Base-by-base conservation (phyloP, 768 basidiomycete species). In the Amanita pallidorosea region DNA sequence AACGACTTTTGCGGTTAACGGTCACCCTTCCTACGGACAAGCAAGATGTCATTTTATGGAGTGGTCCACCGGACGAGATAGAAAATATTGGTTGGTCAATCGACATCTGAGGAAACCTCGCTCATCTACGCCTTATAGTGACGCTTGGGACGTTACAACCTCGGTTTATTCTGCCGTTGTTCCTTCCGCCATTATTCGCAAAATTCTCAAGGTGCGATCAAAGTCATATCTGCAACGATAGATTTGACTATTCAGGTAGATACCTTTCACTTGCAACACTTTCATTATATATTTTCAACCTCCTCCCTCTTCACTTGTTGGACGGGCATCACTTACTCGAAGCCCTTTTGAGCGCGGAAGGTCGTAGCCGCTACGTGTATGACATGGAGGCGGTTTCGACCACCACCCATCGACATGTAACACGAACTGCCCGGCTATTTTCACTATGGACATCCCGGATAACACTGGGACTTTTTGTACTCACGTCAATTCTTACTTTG, bases 281-380 rank as follows among this genome's bases (percentile, higher is more conserved):
- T 29, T 91, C 88, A 2, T 69, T 94, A 1, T 91, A 78, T 62
- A 65, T 91, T 52, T 81, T 93, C 69, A 94, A 94, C 62, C 74
- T 88, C 23, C 71, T 93, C 20, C 89, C 91, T 0, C 61, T 92
- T 31, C 76, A 77, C 2, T 67, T 69, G 44, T 70, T 93, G 17
- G 91, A 94, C 54, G 91, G 91, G 23, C 65, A 72, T 7, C 75
- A 82, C 55, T 66, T 85, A 17, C 68, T 89, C 27, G 45, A 51
- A 9, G 49, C 60, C 7, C 36, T 67, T 7, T 44, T 68, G 17
- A 61, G 62, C 31, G 34, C 51, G 11, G 31, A 47, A 45, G 40
- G 5, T 36, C 12, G 9, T 33, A 13, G 9, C 4, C 25, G n/a
- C 18, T 29, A 43, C n/a, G 42, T 36, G 22, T 51, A 41, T 45